phyloP scores from a whole-genome alignment of 2,329 filamentous ascomycete genomes.

The Phoma sp. region DNA sequence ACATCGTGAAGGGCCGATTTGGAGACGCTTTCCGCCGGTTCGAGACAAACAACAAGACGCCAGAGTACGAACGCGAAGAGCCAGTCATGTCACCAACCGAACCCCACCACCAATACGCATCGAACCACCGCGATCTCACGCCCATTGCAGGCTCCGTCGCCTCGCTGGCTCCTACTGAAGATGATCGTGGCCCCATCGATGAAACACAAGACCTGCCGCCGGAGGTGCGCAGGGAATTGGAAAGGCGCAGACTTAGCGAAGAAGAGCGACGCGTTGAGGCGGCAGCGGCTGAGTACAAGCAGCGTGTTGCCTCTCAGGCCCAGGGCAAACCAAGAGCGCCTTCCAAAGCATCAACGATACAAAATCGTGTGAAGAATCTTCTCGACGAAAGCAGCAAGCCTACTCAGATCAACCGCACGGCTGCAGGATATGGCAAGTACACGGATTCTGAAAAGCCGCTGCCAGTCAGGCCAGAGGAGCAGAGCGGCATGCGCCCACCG shows the following conservation, averaged over 20 bases:
- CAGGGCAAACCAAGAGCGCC: conserved; percentile 51
- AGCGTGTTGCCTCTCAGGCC: conserved; percentile 70
- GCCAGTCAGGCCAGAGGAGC: conserved; percentile 39
- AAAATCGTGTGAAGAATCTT: conserved; percentile 86
- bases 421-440: conserved; percentile 88
- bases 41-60: conserved; percentile 61
- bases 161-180: conserved; percentile 67
- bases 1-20: conserved; percentile 84
- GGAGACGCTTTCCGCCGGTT: conserved; percentile 94
- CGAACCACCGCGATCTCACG: conserved; percentile 50
- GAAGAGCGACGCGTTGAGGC: conserved; percentile 90
- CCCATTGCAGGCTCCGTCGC: conserved; percentile 78
- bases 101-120: conserved; percentile 26
- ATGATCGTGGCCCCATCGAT: conserved; percentile 67
- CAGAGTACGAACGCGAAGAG: conserved; percentile 36
- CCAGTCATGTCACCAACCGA: conserved; percentile 37
- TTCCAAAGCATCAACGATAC: conserved; percentile 78
- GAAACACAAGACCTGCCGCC: conserved; percentile 77
- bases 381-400: conserved; percentile 72
- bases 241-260: conserved; percentile 78
- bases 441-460: conserved; percentile 58
- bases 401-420: conserved; percentile 68
- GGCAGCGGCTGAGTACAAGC: conserved; percentile 86
- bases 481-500: conserved; percentile 27
- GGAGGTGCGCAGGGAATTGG: conserved; percentile 87